Evolutionary conservation across 129 eudicot species (phyloP).

Genomic region (Apium graveolens): DNA sequence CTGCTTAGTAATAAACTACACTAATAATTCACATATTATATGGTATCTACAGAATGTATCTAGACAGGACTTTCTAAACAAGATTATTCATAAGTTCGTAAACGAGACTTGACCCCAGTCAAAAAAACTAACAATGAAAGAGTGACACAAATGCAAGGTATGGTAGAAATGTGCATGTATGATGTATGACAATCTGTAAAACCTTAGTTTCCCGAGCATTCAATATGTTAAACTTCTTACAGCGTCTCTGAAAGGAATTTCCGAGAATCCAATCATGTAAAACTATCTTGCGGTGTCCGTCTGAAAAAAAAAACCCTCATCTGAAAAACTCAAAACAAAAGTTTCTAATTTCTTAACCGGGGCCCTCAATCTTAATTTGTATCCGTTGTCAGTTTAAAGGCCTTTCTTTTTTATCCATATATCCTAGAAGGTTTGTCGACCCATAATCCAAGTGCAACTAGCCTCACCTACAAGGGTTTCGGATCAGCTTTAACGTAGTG

Average conservation of each 20-base stretch:
- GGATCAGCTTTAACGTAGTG: not conserved
- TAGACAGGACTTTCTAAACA: not conserved
- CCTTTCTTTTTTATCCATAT: not conserved
- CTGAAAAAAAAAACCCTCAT: too few species aligned
- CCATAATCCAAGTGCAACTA: not conserved
- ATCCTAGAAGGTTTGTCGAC: slow-evolving; percentile 1
- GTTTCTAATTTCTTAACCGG: not conserved
- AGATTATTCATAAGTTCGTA: not conserved
- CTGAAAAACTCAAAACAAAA: too few species aligned
- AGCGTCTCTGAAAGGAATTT: too few species aligned
- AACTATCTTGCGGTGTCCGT: too few species aligned
- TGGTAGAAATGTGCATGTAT: not conserved
- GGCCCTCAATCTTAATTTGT: not conserved
- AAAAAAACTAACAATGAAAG: not conserved
- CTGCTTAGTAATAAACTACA: not conserved
- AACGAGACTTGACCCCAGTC: not conserved
- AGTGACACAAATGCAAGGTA: not conserved
- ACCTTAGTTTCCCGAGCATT: too few species aligned
- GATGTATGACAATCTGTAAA: too few species aligned
- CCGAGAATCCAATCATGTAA: too few species aligned
- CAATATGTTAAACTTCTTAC: too few species aligned
- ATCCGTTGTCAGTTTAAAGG: too few species aligned
- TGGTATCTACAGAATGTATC: not conserved
- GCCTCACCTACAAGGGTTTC: not conserved
- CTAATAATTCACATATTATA: not conserved